Evolutionary conservation across 1,139 yeast genomes (phyloP), one percentile per base, ranked within the genome.

Genomic region (Geotrichum reessii): DNA sequence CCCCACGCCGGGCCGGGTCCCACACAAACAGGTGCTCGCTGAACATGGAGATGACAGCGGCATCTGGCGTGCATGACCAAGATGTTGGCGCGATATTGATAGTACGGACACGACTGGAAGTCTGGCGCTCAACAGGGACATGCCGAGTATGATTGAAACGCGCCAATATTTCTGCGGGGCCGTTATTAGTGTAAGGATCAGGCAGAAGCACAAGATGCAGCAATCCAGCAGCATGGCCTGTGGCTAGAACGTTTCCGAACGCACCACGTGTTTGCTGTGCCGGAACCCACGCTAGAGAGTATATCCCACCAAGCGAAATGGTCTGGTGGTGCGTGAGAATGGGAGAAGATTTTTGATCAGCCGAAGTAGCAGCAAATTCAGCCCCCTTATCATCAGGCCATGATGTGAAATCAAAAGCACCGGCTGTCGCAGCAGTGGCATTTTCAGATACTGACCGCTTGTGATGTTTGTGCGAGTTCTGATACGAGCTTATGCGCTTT

Each of bases 101-200:
- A 50, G 74, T 69, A 51, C 73, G 69, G 53, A 81, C 74, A n/a
- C 78, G 57, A 62, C 71, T 48, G 9, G 67, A 64, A 21, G 59
- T 58, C 19, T 65, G 61, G 25, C 37, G 25, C 7, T 64, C 64
- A 3, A 60, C 47, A 21, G 70, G 73, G 44, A 85, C 68, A 66
- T 86, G 89, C 63, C 84, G 83, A 55, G 80, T 74, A 71, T 88
- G 96, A 70, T 87, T 86, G 72, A 85, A 87, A 52, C 93, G 75
- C 69, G 85, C 85, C 63, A 86, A 74, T 21, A 88, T 85, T 68
- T 84, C 90, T 0, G 95, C 95, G 37, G 82, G 79, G 48, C 76
- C 79, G 33, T 76, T 76, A 17, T 74, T 76, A 31, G 71, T 68
- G 58, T 70, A 64, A n/a, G 80, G 71, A 57, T 78, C 81, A 0